Evolutionary conservation across 352 stramenopile genomes (phyloP), one percentile per base, ranked within the genome.

Genomic region (Phytophthora multivora): DNA sequence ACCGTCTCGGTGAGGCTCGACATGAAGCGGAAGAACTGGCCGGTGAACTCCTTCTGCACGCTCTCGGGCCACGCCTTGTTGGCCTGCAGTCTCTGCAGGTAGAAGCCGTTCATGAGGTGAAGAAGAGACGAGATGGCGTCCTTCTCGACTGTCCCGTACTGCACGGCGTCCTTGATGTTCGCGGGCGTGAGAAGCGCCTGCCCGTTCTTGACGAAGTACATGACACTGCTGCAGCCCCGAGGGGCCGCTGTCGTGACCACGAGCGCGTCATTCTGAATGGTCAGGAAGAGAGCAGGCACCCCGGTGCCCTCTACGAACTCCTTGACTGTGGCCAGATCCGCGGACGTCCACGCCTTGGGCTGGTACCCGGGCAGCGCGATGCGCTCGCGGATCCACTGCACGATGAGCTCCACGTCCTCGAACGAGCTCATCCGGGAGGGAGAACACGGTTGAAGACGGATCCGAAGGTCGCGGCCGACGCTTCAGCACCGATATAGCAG

Each of bases 21-120:
- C 91, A 98, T 98, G 75, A 98, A 98, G 36, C 90, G 83, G 66
- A 97, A 97, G 56, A 98, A 97, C 64, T 98, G 93, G 4, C 89
- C 89, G 5, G 89, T 95, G 41, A 98, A 95, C 57, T 98, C 95
- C 57, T 97, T 98, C 54, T 95, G 88, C 28, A 98, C 89, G 59
- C 90, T 97, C 71, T 98, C 95, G 11, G 94, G 91, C 91, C 91
- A 97, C 60, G 88, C 70, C 30, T 75, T 86, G 63, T 95, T 93
- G 30, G 76, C 68, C 51, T 93, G 86, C 21, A 96, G 70, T 7
- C 86, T 78, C 59, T 95, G 84, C 19, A 96, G 66, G 47, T 89
- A 96, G 57, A 82, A 93, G 5, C 83, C 84, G 49, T 92, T 95
- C 77, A 95, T 90, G 13, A 95, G 55, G n/a, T 93, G 81, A 15